Base-by-base conservation (phyloP, 2,329 filamentous ascomycete genomes). In the Aspergillus sp. region DNA sequence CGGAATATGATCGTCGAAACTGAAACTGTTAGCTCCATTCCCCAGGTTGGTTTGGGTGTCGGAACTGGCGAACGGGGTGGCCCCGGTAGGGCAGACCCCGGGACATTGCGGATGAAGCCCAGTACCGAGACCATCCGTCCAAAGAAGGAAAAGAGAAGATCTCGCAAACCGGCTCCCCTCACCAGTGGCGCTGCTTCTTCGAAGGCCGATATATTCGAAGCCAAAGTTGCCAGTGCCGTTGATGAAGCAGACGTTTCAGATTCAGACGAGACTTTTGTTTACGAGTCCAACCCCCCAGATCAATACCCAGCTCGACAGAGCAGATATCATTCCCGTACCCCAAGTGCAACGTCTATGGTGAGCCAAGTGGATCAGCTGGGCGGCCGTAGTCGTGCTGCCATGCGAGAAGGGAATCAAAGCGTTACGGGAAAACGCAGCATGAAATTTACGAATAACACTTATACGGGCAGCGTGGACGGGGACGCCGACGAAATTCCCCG, bases 1-100 rank as follows among this genome's bases (percentile, higher is more conserved):
- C 87, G 89, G 70, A 95, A 91, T 67, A 97, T 99, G 92, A 98
- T 91, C 9, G 93, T 98, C 13, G 95, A 99, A 78, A 97, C 95
- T 0, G 95, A 99, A 75, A 96, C 93, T 0, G 95, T 99, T 39
- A 89, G 86, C 44, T 96, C 93, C 3, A 89, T 97, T 54, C 91
- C 93, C 11, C 93, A 96, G 69, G 84, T 93, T 27, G 86, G 89
- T 9, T 80, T 96, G 27, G 87, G 88, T 34, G 85, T 85, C 39
- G 81, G 75, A 24, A 75, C 79, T 37, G 79, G 80, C 45, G 86
- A 88, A 60, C 79, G 85, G 59, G 77, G 79, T 20, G 77, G 68
- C 15, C 75, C 82, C n/a, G 86, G 86, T 19, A 81, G 83, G 17
- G 85, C 85, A 57, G 87, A 89, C 44, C 75, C 79, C 27, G 86